Conservation (phyloP, 129 eudicot genomes). For the Tagetes erecta region DNA sequence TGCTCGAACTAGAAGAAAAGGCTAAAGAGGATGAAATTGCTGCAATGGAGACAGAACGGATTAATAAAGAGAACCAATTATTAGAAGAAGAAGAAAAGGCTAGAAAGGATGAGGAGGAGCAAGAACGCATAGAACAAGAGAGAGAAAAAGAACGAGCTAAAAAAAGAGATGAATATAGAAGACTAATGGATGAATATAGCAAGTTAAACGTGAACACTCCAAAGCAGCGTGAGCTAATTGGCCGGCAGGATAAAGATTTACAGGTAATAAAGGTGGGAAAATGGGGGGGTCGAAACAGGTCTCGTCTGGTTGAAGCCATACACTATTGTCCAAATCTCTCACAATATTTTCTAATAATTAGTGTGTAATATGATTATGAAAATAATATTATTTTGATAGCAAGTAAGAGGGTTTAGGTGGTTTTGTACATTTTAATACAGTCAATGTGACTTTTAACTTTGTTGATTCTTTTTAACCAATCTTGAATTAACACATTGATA, state of each 20-base stretch:
- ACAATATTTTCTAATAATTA: neutral
- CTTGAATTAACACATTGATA: neutral
- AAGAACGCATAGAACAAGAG: constrained; percentile 24
- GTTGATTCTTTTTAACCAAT: neutral
- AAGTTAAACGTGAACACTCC: constrained; percentile 17
- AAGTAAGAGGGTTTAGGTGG: neutral
- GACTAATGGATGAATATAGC: constrained; percentile 26
- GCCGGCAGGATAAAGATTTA: constrained; percentile 47
- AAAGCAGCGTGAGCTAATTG: constrained; percentile 42
- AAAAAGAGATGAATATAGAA: constrained; percentile 28
- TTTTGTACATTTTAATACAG: neutral
- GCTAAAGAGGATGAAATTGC: constrained; percentile 29
- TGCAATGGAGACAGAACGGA: constrained; percentile 23
- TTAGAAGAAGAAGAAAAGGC: constrained; percentile 21
- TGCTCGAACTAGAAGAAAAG: constrained; percentile 21
- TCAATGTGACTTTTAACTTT: neutral
- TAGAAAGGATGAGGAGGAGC: constrained; percentile 30
- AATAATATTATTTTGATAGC: neutral
- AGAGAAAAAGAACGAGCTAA: constrained; percentile 30
- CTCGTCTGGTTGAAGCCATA: neutral
- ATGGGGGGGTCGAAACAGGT: neutral
- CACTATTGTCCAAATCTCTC: neutral
- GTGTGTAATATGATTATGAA: neutral
- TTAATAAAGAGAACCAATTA: constrained; percentile 17
- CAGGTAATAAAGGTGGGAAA: constrained; percentile 38